Conservation (phyloP, 495 filamentous ascomycete genomes). For the Pseudomonodictys pantanalensis region DNA sequence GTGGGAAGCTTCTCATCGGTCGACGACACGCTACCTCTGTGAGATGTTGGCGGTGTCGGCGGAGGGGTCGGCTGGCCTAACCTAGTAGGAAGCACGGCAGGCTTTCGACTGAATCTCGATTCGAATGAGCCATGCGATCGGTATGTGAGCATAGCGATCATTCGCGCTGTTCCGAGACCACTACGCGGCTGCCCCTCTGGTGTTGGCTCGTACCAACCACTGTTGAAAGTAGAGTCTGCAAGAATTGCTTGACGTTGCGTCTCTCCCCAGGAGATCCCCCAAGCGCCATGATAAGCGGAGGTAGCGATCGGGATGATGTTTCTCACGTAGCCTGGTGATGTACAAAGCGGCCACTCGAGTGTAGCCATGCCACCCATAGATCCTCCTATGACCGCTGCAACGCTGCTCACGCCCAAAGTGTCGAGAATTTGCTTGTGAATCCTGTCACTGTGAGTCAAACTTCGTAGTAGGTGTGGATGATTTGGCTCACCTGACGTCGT, state of each 20-base stretch:
- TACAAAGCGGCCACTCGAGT: conserved; percentile 42
- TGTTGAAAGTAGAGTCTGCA: conserved; percentile 37
- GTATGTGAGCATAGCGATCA: conserved; percentile 47
- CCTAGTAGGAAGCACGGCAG: not conserved
- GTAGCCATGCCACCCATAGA: conserved; percentile 45
- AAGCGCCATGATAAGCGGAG: conserved; percentile 40
- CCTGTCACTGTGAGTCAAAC: conserved; percentile 17
- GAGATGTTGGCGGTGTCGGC: conserved; percentile 11
- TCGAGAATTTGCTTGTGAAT: conserved; percentile 43
- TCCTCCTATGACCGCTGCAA: conserved; percentile 42
- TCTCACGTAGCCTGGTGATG: conserved; percentile 34
- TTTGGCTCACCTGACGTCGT: conserved; percentile 40
- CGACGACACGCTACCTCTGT: not conserved
- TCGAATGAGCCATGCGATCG: conserved; percentile 42
- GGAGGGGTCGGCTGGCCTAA: not conserved
- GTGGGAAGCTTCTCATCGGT: not conserved
- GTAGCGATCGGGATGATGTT: conserved; percentile 42
- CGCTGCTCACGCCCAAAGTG: conserved; percentile 37
- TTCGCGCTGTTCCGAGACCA: conserved; percentile 41
- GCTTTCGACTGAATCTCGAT: conserved; percentile 39
- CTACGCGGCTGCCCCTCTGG: conserved; percentile 34
- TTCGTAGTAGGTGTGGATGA: not conserved
- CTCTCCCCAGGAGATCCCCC: conserved; percentile 45
- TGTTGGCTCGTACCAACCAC: conserved; percentile 39
- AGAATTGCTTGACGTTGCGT: conserved; percentile 42